Percentiles rank a stretch among this genome's conserved stretches.
Evolutionary conservation across 768 basidiomycete genomes (phyloP).

Genomic region (Cystofilobasidium ferigula): DNA sequence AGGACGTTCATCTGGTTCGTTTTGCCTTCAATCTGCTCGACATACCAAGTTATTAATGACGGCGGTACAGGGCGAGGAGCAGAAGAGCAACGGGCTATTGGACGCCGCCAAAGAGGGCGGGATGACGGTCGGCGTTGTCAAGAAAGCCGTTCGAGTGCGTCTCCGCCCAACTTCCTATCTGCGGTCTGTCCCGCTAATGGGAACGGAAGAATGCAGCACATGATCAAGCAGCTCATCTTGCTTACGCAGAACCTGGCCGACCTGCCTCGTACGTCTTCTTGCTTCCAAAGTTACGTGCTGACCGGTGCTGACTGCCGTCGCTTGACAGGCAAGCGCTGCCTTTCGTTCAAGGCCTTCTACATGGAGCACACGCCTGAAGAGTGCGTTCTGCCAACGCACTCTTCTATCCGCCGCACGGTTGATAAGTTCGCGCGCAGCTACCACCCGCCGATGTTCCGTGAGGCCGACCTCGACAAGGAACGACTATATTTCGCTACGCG

Average conservation of each 20-base stretch:
- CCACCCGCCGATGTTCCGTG: neutral
- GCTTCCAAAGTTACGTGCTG: neutral
- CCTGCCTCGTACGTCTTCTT: neutral
- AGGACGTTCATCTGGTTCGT: neutral
- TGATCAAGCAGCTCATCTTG: conserved; percentile 3
- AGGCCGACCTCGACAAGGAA: neutral
- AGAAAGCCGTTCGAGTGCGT: conserved; percentile 1
- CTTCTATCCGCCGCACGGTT: too few relatives aligned
- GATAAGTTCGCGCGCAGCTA: too few relatives aligned
- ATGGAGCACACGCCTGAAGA: neutral
- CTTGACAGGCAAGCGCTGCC: conserved; percentile 1
- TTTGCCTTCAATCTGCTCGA: too few relatives aligned
- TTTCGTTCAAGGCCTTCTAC: neutral
- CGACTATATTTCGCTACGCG: neutral
- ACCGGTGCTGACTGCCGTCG: neutral
- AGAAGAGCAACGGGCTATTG: neutral
- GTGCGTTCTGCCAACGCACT: neutral
- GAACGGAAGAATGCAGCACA: neutral
- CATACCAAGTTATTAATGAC: too few relatives aligned
- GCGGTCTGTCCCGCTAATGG: too few relatives aligned
- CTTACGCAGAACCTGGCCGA: neutral
- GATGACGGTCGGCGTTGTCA: neutral
- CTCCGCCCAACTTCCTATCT: neutral
- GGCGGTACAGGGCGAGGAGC: neutral
- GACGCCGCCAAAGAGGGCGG: neutral